These are phyloP conservation scores for Colletotrichum sp. DNA, from an alignment of 2,329 filamentous ascomycete species.

Conservation along the genomic window DNA sequence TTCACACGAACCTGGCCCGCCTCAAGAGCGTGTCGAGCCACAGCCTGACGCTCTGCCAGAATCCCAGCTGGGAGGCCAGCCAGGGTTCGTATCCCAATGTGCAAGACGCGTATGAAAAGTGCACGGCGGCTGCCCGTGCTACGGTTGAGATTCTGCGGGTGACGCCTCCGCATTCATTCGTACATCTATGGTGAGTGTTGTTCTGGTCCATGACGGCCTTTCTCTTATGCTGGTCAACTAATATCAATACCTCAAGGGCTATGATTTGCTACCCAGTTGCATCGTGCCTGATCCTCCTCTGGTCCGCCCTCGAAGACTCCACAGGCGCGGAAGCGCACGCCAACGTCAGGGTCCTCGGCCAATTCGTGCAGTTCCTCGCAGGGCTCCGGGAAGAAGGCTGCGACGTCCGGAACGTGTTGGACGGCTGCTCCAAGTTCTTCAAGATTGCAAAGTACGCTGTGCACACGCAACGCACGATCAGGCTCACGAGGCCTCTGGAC, in stretches of 20 bases:
- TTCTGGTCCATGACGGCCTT: no score
- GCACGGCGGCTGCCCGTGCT: conserved; percentile 4
- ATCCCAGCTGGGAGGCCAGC: not conserved
- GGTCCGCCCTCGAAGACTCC: conserved; percentile 11
- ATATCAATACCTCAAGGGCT: not conserved
- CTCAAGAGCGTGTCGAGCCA: not conserved
- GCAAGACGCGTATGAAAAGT: not conserved
- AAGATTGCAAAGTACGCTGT: conserved; percentile 14
- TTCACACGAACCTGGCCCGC: not conserved
- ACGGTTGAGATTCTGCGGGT: not conserved
- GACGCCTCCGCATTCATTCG: not conserved
- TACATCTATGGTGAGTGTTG: not conserved
- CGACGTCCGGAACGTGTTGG: not conserved
- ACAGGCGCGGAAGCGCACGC: not conserved
- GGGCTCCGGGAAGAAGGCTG: conserved; percentile 8
- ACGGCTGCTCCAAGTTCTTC: conserved; percentile 13
- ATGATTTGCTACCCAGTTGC: conserved; percentile 4
- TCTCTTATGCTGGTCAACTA: not conserved
- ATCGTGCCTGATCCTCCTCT: conserved; percentile 6
- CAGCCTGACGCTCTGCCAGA: not conserved
- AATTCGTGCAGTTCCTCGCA: conserved; percentile 9
- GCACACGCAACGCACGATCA: not conserved
- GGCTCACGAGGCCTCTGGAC: not conserved
- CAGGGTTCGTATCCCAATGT: not conserved
- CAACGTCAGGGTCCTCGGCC: conserved; percentile 3